Evolutionary conservation across 306 rosid species (phyloP), one percentile per base, ranked within the genome.

Genomic region (Mimosa pudica): DNA sequence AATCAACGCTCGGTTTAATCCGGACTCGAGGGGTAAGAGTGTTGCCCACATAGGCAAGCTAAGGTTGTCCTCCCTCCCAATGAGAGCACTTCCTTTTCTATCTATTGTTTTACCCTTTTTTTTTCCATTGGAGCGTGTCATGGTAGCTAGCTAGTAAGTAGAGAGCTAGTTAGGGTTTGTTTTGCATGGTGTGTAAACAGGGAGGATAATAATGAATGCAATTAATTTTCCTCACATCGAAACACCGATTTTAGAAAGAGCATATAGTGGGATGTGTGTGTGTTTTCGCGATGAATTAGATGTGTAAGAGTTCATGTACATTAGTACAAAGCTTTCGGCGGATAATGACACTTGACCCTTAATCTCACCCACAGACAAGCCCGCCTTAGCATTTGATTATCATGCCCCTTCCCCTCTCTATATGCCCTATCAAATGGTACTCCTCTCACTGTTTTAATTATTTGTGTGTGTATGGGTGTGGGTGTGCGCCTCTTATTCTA

Each of bases 281-380:
- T 10, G 44, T 82, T 2, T 6, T 5, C 68, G 66, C 41, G 38
- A 66, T 55, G 75, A 18, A 46, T 62, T 77, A 62, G 81, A 82
- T 74, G 71, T 30, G 30, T 55, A 10, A 54, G 79, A 52, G 66
- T 74, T 52, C 30, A 32, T 32, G 38, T 41, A 35, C 12, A 13
- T 48, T 11, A 58, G 24, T 20, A 24, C 14, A 10, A 74, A 71
- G 44, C 76, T 87, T 84, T 79, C 84, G 90, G 90, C 68, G 87
- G 84, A 87, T 70, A 68, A 49, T 62, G 88, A 72, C 82, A 66
- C 49, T 67, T 16, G 42, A 66, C 38, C 42, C 38, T 72, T 71
- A 30, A 5, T 76, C 54, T 79, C 60, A 36, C 9, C 79, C 55
- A 13, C 74, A 48, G 86, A 80, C 79, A 82, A 76, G 73, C 71